These are phyloP conservation scores for Vicia sativa DNA, from an alignment of 306 rosid species.

Conservation along the genomic window DNA sequence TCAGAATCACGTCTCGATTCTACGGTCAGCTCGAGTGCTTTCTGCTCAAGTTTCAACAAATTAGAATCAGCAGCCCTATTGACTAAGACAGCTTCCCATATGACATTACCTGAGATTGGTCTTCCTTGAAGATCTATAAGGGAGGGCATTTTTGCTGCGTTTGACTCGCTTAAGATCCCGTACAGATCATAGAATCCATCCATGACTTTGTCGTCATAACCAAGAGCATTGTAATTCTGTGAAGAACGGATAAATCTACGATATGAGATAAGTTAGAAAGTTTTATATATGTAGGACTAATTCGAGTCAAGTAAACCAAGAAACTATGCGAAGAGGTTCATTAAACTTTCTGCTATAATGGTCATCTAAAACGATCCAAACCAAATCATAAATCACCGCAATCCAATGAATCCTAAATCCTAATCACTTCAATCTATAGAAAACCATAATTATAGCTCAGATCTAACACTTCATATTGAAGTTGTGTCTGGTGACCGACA, in stretches of 20 bases:
- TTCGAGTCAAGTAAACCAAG: constrained; percentile 37
- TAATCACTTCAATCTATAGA: constrained; percentile 18
- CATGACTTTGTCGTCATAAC: constrained; percentile 93
- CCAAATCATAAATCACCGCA: constrained; percentile 10
- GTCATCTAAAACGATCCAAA: constrained; percentile 29
- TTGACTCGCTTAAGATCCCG: constrained; percentile 66
- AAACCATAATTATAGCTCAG: too few species aligned
- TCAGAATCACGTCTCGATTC: constrained; percentile 58
- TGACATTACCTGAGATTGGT: constrained; percentile 63
- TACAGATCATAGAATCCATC: constrained; percentile 96
- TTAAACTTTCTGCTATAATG: constrained; percentile 10
- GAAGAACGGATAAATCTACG: constrained; percentile 90
- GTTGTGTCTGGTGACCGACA: too few species aligned
- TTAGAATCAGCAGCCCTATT: constrained; percentile 83
- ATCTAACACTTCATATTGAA: too few species aligned
- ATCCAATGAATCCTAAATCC: constrained; percentile 12
- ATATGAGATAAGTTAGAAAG: constrained; percentile 82
- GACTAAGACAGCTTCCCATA: constrained; percentile 95
- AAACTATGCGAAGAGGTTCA: constrained; percentile 38
- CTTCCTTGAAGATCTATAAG: constrained; percentile 93
- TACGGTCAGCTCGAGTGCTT: constrained; percentile 65
- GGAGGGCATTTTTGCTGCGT: constrained; percentile 83
- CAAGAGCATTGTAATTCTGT: constrained; percentile 96
- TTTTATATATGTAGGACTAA: constrained; percentile 52
- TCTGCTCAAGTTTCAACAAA: constrained; percentile 81